Evolutionary conservation across 257 asterid genomes (phyloP), one percentile per base, ranked within the genome.

Genomic region (Scutellaria minor): DNA sequence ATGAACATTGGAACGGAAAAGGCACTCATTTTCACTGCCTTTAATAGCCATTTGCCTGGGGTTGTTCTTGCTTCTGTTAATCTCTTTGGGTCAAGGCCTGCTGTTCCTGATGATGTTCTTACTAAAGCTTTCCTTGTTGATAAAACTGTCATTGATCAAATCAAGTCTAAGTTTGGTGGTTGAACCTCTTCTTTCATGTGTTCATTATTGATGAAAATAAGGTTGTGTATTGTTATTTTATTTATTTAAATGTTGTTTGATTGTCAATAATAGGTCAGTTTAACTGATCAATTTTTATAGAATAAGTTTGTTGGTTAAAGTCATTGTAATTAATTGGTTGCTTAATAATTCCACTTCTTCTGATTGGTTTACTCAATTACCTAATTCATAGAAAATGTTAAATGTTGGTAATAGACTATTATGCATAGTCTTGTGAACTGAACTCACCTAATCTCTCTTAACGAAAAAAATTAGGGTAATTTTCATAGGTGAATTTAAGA

Each of bases 31-130:
- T 72, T 76, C 31, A 80, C 90, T 5, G 86, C 90, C 41, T 90
- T 90, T 61, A 86, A 88, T 65, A 86, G 96, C 77, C 95, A 88
- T 6, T 66, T 83, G 59, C 93, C 93, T 1, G 89, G 93, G 0
- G 39, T 73, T 6, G 81, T 70, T 15, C 1, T 75, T 5, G 72
- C 70, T 8, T 62, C 83, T 0, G 1, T 15, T 4, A 83, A 76
- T 55, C 80, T 90, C 11, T 90, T 90, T 53, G 83, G 71, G 31
- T 80, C 93, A 0, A 69, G 54, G 6, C 92, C 96, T 67, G 51
- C 89, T 8, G 76, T 90, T 5, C 88, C 87, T 3, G 77, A 77
- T 60, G 78, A 82, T 15, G 96, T 90, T 35, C 78, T 88, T 48
- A 71, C 77, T 0, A 85, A 83, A 66, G 84, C 89, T n/a, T 87